Percentiles rank a stretch among this genome's conserved stretches.
phyloP scores from a whole-genome alignment of 495 filamentous ascomycete genomes.

The Trichoderma erinaceum region DNA sequence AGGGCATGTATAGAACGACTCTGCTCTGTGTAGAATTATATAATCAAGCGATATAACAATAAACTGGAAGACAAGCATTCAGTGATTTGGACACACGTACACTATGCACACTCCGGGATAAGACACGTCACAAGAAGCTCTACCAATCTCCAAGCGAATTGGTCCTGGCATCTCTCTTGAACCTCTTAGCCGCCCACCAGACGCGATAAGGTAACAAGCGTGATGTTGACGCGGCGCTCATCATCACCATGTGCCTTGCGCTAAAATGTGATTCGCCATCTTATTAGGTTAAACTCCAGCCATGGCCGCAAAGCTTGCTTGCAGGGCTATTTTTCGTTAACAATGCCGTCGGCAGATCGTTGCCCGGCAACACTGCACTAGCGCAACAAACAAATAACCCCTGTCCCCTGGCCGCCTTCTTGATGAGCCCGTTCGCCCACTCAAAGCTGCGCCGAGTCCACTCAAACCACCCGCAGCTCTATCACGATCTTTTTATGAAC shows the following conservation, averaged over 20 bases:
- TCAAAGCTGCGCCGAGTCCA: not conserved
- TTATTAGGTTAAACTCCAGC: not conserved
- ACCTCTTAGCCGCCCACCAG: not conserved
- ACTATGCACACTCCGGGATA: too few species aligned
- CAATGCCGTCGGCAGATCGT: not conserved
- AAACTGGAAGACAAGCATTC: not conserved
- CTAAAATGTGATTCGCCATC: conserved; percentile 2
- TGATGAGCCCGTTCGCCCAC: conserved; percentile 3
- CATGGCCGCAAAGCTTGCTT: too few species aligned
- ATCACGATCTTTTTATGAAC: conserved; percentile 10
- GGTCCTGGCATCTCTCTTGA: not conserved
- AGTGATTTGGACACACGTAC: not conserved
- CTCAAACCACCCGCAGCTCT: not conserved
- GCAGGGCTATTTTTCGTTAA: not conserved
- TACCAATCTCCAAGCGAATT: too few species aligned
- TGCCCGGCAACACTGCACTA: not conserved
- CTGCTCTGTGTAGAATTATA: conserved; percentile 10
- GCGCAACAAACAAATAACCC: conserved; percentile 11
- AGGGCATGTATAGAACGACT: conserved; percentile 6
- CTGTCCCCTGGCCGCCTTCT: not conserved
- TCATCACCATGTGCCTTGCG: not conserved
- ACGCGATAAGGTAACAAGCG: not conserved
- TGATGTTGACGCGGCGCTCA: not conserved
- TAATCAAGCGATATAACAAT: not conserved
- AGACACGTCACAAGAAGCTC: too few species aligned